Evolutionary conservation across 192 early-diverging fungal genomes (phyloP), one percentile per base, ranked within the genome.

Genomic region (Linnemannia exigua): DNA sequence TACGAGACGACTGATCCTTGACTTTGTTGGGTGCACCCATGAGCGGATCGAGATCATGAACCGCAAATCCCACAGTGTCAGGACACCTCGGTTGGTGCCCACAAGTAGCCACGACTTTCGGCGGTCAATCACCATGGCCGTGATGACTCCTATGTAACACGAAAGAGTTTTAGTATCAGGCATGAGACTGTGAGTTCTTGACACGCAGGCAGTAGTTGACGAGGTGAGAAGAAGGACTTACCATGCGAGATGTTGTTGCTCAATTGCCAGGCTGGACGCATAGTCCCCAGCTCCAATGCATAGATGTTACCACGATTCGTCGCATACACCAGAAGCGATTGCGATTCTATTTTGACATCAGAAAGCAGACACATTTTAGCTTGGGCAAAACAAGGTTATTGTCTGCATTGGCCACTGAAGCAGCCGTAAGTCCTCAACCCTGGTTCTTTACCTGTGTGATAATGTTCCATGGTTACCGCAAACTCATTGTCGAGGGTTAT

Each of bases 21-120:
- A 88, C 63, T 90, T 89, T 31, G 90, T 91, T 1, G 95, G 96
- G 78, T 97, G 96, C 5, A 90, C 88, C 95, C 96, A 97, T 5
- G 93, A 88, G 69, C 93, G 90, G 35, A 96, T 80, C 20, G 90
- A 89, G 46, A 96, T 82, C 46, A 89, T 88, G 88, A 97, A 97
- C 46, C 96, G 90, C 11, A 97, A 75, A 79, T 97, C 96, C 88
- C 92, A 97, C 1, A 97, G 79, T 0, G 92, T 93, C 31, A 97
- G 77, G 0, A 97, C 93, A 6, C 96, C 96, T 61, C 94, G 88
- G 28, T 92, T 92, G 19, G 95, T 96, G 28, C 95, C 96, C 1
- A 94, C 91, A 20, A 95, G 68, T 6, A 96, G 75, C 94, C 94
- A 97, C 19, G 89, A 88, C 50, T 89, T 90, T 5, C 87, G 82